Base-by-base conservation (phyloP, 306 rosid species). In the Nissolia schottii region DNA sequence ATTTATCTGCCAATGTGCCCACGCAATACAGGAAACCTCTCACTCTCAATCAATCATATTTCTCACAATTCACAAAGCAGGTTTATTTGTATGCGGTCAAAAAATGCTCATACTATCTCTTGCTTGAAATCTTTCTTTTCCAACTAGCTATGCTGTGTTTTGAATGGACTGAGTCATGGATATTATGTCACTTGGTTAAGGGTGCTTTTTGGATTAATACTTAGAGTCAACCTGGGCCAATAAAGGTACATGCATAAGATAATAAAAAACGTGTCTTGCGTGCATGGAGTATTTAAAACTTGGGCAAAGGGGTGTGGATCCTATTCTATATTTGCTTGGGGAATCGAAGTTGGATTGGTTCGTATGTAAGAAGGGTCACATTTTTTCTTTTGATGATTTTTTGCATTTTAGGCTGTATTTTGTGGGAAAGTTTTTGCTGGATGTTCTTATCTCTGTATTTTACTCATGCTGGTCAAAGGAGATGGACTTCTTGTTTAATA, bases 331-430 rank as follows among this genome's bases (percentile, higher is more conserved):
- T 32, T 71, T n/a, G 35, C 25, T 61, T 64, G 67, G 71, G 77
- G 55, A 28, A 34, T 77, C 41, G 20, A 41, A 28, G 67, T 6
- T 61, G 51, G 29, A 50, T 64, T 43, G 27, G 59, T 4, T 4
- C n/a, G 48, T 49, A 35, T 41, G 34, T 66, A 27, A 7, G 55
- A 63, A 2, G 25, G 51, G 48, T 18, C 19, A 24, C 57, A 58
- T 38, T 61, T 80, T 75, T 58, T n/a, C 60, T 37, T 41, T 60
- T 38, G 68, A 68, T 62, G 58, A 11, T 24, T 51, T 41, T 16
- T 66, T n/a, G 37, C 67, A 57, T 73, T 46, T 46, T 29, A 45
- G 69, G 68, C 54, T 67, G 19, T 43, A 51, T 79, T 34, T 28
- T 56, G 34, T 24, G 32, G 67, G 58, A 51, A 71, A 57, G 35